Base-by-base conservation (phyloP, 73 alveolate species). In the Uronychia setigera region DNA sequence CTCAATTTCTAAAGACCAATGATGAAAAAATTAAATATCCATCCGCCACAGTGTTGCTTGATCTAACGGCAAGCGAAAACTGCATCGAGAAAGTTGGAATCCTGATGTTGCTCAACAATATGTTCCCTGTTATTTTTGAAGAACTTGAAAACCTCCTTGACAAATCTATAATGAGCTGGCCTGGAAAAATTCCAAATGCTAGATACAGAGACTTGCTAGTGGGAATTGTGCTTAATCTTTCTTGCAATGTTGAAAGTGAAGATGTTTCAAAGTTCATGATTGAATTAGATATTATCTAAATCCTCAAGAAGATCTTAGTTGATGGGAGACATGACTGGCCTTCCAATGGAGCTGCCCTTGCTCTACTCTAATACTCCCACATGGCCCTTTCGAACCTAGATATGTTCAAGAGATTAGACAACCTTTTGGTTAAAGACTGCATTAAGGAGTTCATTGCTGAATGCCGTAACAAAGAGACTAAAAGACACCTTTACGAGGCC, bases 1-100 rank as follows among this genome's bases (percentile, higher is more conserved):
- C 34, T 30, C 28, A 34, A 33, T 82, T 82, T 34, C 30, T 76
- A 80, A n/a, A 29, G 26, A 11, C n/a, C n/a, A n/a, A 77, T 28
- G 33, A 78, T 5, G 77, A 78, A 74, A 85, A 87, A 59, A 57
- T 88, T 19, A 88, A 76, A 31, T 88, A 82, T 58, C 94, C 94
- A 31, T 90, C 94, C 26, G 90, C 94, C 25, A 88, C 94, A 35
- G 94, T 88, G 13, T 74, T 88, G 13, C 83, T 88, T 30, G 94
- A 88, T 34, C 58, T 88, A 28, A 88, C 94, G 33, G 94, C 94
- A 26, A 79, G 59, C 58, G 87, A 88, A 35, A 46, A 27, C 28
- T 88, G 91, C 67, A 82, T 88, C 31, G 94, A 88, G 81, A 76
- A 76, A 57, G 90, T 88, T 1, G 94, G 89, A 11, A 33, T 57